These are phyloP conservation scores for Geosmithia putterillii DNA, from an alignment of 2,329 filamentous ascomycete species.

Conservation along the genomic window DNA sequence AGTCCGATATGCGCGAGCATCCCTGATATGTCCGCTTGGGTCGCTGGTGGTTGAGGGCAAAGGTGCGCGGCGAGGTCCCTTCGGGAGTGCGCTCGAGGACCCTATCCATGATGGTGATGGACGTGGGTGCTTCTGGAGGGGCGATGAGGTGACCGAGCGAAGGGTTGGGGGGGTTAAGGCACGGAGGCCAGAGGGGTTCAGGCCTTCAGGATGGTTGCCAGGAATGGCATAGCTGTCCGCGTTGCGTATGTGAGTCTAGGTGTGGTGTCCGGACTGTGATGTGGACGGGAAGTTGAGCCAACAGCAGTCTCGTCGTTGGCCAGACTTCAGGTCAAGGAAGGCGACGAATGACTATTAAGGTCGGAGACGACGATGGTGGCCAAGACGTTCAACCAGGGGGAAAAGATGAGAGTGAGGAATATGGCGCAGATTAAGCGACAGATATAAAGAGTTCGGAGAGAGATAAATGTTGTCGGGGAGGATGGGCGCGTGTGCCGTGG, in stretches of 20 bases:
- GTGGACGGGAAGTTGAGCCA: background rate
- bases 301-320: too few relatives aligned
- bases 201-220: background rate
- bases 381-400: too few relatives aligned
- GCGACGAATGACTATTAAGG: too few relatives aligned
- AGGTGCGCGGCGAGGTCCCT: conserved; percentile 39
- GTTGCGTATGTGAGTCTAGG: background rate
- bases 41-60: conserved; percentile 43
- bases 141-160: background rate
- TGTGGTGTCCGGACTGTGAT: background rate
- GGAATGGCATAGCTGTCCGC: background rate
- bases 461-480: too few relatives aligned
- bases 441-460: too few relatives aligned
- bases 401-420: too few relatives aligned
- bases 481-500: background rate
- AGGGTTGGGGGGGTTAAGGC: background rate
- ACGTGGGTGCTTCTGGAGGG: background rate
- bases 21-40: conserved; percentile 58
- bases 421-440: too few relatives aligned
- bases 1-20: conserved; percentile 72
- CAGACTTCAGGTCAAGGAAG: too few relatives aligned
- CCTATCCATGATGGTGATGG: conserved; percentile 14
- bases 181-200: background rate
- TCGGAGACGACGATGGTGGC: too few relatives aligned
- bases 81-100: conserved; percentile 16